Conservation (phyloP, 768 basidiomycete genomes). For the Asterophora lycoperdoides region DNA sequence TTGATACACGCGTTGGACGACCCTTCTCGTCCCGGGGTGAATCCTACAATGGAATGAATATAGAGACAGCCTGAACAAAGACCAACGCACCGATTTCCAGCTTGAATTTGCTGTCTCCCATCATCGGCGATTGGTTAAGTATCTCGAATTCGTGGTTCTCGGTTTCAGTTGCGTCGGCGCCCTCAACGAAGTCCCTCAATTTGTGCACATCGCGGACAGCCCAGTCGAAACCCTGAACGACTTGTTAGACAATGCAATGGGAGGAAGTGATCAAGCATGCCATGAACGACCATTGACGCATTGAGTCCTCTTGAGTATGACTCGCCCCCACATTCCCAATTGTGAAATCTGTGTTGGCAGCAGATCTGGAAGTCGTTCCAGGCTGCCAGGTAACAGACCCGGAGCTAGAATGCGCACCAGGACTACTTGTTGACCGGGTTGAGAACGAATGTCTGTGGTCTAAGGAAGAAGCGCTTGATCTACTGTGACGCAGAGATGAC, state of each 20-base stretch:
- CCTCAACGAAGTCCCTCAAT: slow-evolving; percentile 56
- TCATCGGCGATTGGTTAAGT: slow-evolving; percentile 57
- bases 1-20: slow-evolving; percentile 22
- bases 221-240: slow-evolving; percentile 68
- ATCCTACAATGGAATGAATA: slow-evolving; percentile 11
- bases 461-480: slow-evolving; percentile 14
- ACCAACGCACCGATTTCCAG: slow-evolving; percentile 55
- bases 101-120: slow-evolving; percentile 70
- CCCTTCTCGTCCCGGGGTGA: slow-evolving; percentile 23
- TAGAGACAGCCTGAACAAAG: background rate
- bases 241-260: slow-evolving; percentile 1
- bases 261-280: slow-evolving; percentile 29
- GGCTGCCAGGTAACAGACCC: slow-evolving; percentile 28
- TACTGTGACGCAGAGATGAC: slow-evolving; percentile 26
- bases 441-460: slow-evolving; percentile 14
- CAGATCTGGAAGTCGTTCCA: slow-evolving; percentile 18
- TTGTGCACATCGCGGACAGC: slow-evolving; percentile 52
- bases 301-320: slow-evolving; percentile 40
- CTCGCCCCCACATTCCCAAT: slow-evolving; percentile 19
- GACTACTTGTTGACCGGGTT: slow-evolving; percentile 10
- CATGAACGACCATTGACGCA: slow-evolving; percentile 62
- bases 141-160: slow-evolving; percentile 53
- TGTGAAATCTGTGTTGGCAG: slow-evolving; percentile 17
- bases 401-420: slow-evolving; percentile 22
- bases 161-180: slow-evolving; percentile 23